Evolutionary conservation across 1,284 basidiomycete species (phyloP).

Genomic region (Sphaerobolus stellatus): DNA sequence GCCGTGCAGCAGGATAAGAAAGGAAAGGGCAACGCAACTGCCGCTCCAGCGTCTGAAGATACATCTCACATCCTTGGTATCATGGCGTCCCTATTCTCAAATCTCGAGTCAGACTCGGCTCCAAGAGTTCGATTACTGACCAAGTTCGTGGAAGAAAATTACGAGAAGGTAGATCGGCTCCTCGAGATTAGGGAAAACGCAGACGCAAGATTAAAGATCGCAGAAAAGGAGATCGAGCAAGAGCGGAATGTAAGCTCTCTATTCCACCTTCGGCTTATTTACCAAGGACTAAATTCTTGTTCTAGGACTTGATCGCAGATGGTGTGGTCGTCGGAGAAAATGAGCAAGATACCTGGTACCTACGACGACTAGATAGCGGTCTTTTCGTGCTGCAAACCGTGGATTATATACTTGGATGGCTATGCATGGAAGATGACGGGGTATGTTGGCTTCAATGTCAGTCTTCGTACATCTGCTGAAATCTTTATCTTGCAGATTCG

Average conservation of each 20-base stretch:
- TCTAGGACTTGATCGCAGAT: slow-evolving; percentile 49
- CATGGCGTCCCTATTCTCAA: slow-evolving; percentile 85
- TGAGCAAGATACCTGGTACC: slow-evolving; percentile 78
- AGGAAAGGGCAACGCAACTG: slow-evolving; percentile 40
- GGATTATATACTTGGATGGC: slow-evolving; percentile 93
- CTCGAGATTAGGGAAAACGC: slow-evolving; percentile 83
- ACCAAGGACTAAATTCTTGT: background rate
- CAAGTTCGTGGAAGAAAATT: slow-evolving; percentile 91
- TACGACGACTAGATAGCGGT: slow-evolving; percentile 82
- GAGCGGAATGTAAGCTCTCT: slow-evolving; percentile 59
- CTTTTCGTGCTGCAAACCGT: slow-evolving; percentile 87
- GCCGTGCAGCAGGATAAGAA: slow-evolving; percentile 53
- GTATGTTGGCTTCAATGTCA: slow-evolving; percentile 46
- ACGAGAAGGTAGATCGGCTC: slow-evolving; percentile 91
- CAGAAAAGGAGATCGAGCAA: slow-evolving; percentile 61
- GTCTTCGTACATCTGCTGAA: slow-evolving; percentile 16
- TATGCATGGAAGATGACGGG: slow-evolving; percentile 98
- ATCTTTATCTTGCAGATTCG: slow-evolving; percentile 56
- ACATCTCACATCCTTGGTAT: slow-evolving; percentile 87
- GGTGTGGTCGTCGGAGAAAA: slow-evolving; percentile 60
- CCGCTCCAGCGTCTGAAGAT: slow-evolving; percentile 73
- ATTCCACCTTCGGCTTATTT: background rate
- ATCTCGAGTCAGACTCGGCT: slow-evolving; percentile 83
- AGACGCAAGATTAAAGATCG: slow-evolving; percentile 52
- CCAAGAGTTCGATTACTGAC: slow-evolving; percentile 81